These are phyloP conservation scores for Dioscorea alata DNA, from an alignment of 106 monocot genomes.

Conservation along the genomic window DNA sequence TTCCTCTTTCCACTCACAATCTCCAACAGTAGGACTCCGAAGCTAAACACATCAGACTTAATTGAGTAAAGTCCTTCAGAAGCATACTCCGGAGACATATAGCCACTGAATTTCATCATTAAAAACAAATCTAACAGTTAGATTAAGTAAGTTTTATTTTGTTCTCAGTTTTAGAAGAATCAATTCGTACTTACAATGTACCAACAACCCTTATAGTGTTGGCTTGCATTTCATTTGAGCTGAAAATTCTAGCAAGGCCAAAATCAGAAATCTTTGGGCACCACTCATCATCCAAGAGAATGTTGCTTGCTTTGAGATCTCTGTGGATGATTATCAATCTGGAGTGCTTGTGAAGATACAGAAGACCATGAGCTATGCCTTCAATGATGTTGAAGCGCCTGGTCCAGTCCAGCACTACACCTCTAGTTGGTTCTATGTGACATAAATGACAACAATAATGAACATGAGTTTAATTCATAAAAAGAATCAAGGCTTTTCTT, in stretches of 20 bases:
- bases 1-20: conserved; percentile 1
- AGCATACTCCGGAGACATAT: neutral
- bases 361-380: neutral
- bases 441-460: neutral
- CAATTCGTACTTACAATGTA: neutral
- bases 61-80: neutral
- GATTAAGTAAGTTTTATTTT: neutral
- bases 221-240: neutral
- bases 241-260: neutral
- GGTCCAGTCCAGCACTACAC: neutral
- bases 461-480: neutral
- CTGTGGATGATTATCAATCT: neutral
- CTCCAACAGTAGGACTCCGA: neutral
- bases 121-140: neutral
- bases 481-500: neutral
- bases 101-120: neutral
- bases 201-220: neutral
- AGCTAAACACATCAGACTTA: conserved; percentile 2
- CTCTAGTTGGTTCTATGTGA: neutral
- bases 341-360: neutral
- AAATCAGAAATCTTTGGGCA: neutral
- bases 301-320: neutral
- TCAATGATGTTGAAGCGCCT: conserved; percentile 1
- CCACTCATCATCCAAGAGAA: neutral
- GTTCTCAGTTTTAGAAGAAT: neutral